Evolutionary conservation across 1,284 basidiomycete species (phyloP).

Genomic region (Heimioporus retisporus): DNA sequence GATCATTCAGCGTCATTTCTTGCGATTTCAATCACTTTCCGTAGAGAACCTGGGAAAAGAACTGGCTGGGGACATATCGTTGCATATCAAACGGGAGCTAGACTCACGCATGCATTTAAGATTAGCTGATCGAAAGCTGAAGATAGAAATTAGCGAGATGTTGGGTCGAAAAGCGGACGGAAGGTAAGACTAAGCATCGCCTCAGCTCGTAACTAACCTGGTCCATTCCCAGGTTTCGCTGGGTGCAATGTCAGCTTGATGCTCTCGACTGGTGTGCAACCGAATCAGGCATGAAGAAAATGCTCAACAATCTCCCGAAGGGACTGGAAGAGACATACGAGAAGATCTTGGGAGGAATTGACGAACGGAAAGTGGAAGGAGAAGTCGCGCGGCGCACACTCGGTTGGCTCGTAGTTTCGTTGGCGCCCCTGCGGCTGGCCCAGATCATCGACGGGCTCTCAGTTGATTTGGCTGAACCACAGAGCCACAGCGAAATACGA

Average conservation of each 20-base stretch:
- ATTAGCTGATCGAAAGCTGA: no score
- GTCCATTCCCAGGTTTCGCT: slow-evolving; percentile 4
- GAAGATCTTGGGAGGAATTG: slow-evolving; percentile 7
- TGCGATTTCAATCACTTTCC: no score
- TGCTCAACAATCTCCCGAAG: background rate
- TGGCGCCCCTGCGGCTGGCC: slow-evolving; percentile 4
- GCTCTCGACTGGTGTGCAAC: slow-evolving; percentile 5
- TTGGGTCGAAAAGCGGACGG: slow-evolving; percentile 1
- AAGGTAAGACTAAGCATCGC: background rate
- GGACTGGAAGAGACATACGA: slow-evolving; percentile 9
- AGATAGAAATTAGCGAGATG: no score
- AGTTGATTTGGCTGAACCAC: no score
- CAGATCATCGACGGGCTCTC: slow-evolving; percentile 7
- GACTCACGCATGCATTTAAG: no score
- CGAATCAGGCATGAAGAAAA: background rate
- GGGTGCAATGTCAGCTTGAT: slow-evolving; percentile 17
- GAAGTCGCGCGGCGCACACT: background rate
- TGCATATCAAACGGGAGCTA: no score
- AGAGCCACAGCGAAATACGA: no score
- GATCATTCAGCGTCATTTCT: background rate
- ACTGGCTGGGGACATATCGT: no score
- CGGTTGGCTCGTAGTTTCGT: slow-evolving; percentile 4
- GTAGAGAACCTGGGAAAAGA: no score
- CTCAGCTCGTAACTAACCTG: background rate
- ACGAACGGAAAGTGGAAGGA: slow-evolving; percentile 9